Base-by-base conservation (phyloP, 75 land plant genomes). In the Picea glauca region DNA sequence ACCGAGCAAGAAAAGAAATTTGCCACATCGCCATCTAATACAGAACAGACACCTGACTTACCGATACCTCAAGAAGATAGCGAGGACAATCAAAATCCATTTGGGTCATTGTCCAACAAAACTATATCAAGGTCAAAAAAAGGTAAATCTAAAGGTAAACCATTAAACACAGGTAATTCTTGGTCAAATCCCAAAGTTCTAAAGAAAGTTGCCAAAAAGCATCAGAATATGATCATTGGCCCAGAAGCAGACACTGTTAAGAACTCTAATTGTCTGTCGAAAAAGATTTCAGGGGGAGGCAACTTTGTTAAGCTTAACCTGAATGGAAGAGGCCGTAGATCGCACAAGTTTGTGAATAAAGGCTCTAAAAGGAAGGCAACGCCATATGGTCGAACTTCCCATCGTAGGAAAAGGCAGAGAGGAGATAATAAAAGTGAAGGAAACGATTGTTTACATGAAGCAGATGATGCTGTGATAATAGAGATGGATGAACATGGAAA, bases 291-390 rank as follows among this genome's bases (percentile, higher is more conserved):
- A 75, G 58, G 26, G 60, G 76, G 20, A 14, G 76, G 59, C 32
- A 75, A 75, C 35, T 75, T 75, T 75, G 60, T 75, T 26, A 75
- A 75, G 76, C 60, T 57, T 26, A 57, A 75, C 59, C 59, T 75
- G 5, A 75, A 75, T 57, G 76, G 76, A 57, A 75, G 26, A 58
- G 76, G 76, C 20, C 26, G 20, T 23, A 57, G 76, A 32, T 2
- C 58, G 8, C 76, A 17, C 20, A 75, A 75, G 46, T 75, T 75
- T 75, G 60, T 75, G 26, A 75, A 75, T 26, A 75, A 31, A 75
- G 60, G 76, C 3, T 57, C 59, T 57, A 75, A 75, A 54, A 75
- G 76, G 38, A 75, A 75, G 59, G 59, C 76, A 3, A 14, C 23
- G 11, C 58, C 35, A 31, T 4, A 20, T 75, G 18, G 15, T 75